These are phyloP conservation scores for Hibiscus tridactylites DNA, from an alignment of 345 rosid species.

Conservation along the genomic window DNA sequence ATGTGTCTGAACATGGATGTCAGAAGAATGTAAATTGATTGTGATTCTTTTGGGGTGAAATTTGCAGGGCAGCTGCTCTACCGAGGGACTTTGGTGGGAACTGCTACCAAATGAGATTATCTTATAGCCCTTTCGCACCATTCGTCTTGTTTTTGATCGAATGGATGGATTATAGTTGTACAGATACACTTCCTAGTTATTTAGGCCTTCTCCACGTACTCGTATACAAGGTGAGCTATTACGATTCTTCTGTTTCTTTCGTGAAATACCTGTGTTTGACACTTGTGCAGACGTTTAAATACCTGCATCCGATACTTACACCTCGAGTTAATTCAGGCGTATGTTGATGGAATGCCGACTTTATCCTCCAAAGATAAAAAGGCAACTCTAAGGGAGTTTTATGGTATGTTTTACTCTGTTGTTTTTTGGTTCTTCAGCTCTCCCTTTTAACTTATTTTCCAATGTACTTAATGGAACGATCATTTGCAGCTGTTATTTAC, in stretches of 20 bases:
- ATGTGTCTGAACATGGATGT: background rate
- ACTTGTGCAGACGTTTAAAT: background rate
- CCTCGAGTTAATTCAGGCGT: slow-evolving; percentile 27
- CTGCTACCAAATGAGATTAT: slow-evolving; percentile 50
- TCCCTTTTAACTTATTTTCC: background rate
- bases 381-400: slow-evolving; percentile 57
- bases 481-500: slow-evolving; percentile 27
- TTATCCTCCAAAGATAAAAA: slow-evolving; percentile 48
- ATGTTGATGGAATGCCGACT: slow-evolving; percentile 51
- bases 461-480: background rate
- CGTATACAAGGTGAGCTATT: slow-evolving; percentile 39
- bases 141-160: slow-evolving; percentile 45
- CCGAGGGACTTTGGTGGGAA: slow-evolving; percentile 46
- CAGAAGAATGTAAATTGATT: background rate
- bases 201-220: slow-evolving; percentile 55
- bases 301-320: background rate
- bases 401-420: slow-evolving; percentile 32
- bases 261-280: background rate
- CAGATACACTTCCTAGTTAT: slow-evolving; percentile 42
- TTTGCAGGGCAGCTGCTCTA: slow-evolving; percentile 51
- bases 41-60: slow-evolving; percentile 2
- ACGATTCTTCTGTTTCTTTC: background rate
- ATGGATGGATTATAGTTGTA: slow-evolving; percentile 68
- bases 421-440: background rate
- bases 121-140: slow-evolving; percentile 54